Percentiles rank a stretch among this genome's conserved stretches.
These are phyloP conservation scores for Phytophthora pseudosyringae DNA, from an alignment of 352 stramenopile genomes.

Conservation along the genomic window DNA sequence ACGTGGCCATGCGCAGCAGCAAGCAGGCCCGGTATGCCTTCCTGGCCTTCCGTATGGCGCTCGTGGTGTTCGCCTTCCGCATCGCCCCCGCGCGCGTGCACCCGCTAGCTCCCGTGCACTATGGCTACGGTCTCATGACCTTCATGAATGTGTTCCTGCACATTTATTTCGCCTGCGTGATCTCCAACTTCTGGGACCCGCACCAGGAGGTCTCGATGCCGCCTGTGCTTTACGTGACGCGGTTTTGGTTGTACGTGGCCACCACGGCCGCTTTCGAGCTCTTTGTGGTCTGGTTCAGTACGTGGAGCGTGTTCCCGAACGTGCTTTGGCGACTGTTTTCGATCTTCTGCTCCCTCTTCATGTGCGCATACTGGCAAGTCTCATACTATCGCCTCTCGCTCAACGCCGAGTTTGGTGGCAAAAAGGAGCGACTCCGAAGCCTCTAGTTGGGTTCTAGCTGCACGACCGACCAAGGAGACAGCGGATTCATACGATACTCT, in stretches of 20 bases:
- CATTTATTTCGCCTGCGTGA: conserved; percentile 74
- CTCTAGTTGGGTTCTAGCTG: conserved; percentile 41
- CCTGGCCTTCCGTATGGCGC: conserved; percentile 58
- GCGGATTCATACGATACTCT: conserved; percentile 17
- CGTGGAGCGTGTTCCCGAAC: conserved; percentile 80
- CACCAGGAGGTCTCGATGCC: conserved; percentile 62
- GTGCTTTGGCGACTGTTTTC: conserved; percentile 77
- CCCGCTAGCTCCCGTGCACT: conserved; percentile 72
- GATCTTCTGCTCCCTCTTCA: conserved; percentile 56
- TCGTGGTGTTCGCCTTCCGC: conserved; percentile 64
- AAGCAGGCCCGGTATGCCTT: conserved; percentile 56
- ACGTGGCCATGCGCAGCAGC: conserved; percentile 62
- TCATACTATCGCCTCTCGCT: conserved; percentile 72
- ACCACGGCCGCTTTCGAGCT: conserved; percentile 55
- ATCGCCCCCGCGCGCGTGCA: conserved; percentile 71
- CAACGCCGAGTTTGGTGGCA: conserved; percentile 75
- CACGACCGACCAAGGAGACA: conserved; percentile 3
- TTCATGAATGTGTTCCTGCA: conserved; percentile 84
- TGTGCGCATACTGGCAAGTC: conserved; percentile 71
- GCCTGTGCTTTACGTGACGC: conserved; percentile 69
- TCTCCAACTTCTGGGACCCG: conserved; percentile 84
- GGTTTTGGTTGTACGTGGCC: conserved; percentile 76
- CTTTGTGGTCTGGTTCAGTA: conserved; percentile 82
- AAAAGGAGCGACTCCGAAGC: conserved; percentile 81
- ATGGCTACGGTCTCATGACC: conserved; percentile 78